A percentile compares a stretch with the other conserved stretches of the same genome.
phyloP scores from a whole-genome alignment of 768 basidiomycete species.

The Tylopilus cervinicoccineus region DNA sequence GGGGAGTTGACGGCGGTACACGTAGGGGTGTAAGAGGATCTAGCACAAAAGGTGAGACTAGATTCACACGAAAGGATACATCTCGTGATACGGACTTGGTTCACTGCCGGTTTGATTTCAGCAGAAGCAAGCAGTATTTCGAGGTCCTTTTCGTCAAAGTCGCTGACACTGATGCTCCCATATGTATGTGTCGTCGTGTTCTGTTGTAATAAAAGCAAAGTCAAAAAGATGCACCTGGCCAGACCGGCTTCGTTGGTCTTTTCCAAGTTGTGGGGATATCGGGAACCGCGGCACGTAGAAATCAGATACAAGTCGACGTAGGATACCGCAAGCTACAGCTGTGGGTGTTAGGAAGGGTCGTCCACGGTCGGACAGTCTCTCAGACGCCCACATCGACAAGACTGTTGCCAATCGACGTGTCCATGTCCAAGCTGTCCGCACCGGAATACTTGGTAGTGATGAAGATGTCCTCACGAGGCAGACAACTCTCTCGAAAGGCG shows the following conservation, averaged over 20 bases:
- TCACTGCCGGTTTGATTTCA: slow-evolving; percentile 60
- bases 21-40: slow-evolving; percentile 74
- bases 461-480: slow-evolving; percentile 51
- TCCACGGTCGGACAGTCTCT: not conserved
- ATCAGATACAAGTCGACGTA: slow-evolving; percentile 76
- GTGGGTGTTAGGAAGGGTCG: not conserved
- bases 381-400: slow-evolving; percentile 52
- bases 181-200: too few species aligned
- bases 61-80: not conserved
- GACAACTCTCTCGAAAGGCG: slow-evolving; percentile 43
- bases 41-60: slow-evolving; percentile 25
- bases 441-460: slow-evolving; percentile 68
- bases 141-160: slow-evolving; percentile 59
- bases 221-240: slow-evolving; percentile 52
- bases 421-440: slow-evolving; percentile 44
- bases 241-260: slow-evolving; percentile 51
- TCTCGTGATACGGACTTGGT: slow-evolving; percentile 46
- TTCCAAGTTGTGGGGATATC: slow-evolving; percentile 65
- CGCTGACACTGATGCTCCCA: slow-evolving; percentile 72
- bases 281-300: slow-evolving; percentile 46
- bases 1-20: slow-evolving; percentile 47
- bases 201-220: too few species aligned
- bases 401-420: slow-evolving; percentile 50
- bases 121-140: slow-evolving; percentile 51
- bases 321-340: slow-evolving; percentile 52